Evolutionary conservation across 352 stramenopile species (phyloP), one percentile per base, ranked within the genome.

Genomic region (Saprolegnia diclina): DNA sequence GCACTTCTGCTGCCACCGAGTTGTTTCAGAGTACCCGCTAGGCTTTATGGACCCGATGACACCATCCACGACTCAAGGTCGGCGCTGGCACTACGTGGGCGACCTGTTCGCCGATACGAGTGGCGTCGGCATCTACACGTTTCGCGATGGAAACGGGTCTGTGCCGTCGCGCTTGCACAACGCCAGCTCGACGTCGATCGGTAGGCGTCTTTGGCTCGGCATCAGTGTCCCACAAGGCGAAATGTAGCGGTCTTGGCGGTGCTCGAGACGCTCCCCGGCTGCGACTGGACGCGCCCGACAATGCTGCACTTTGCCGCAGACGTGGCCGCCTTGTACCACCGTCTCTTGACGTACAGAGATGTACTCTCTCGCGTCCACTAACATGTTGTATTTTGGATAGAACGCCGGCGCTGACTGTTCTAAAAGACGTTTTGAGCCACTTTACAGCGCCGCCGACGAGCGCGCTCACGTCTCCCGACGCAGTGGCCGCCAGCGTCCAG

Each of bases 251-350:
- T 88, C 35, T 65, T 75, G 29, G 77, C 68, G 48, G 71, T 79
- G 5, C 71, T 86, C 45, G 79, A 68, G 64, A 72, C 70, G 16
- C 38, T 85, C 38, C 44, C 74, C 37, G 76, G 61, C 26, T 84
- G 83, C 42, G 76, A 85, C 57, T 56, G 82, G 37, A 74, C 71
- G 44, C 77, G 82, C 52, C 67, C 77, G 0, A 64, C 65, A 21
- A 77, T 81, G 68, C 59, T 72, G 32, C 72, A 72, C 26, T 87
- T 89, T 66, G 81, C 78, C 14, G 65, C 72, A 11, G 77, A 87
- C 26, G 79, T 89, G 5, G 78, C 77, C 0, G 71, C 73, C 19
- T 57, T 89, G 32, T 87, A 89, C 59, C 74, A 85, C 37, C 81
- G 79, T 38, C 63, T 89, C 37, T n/a, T 62, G n/a, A 54, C 14